phyloP scores from a whole-genome alignment of 176 grass and related monocot species.

The Oryza glumipatula region DNA sequence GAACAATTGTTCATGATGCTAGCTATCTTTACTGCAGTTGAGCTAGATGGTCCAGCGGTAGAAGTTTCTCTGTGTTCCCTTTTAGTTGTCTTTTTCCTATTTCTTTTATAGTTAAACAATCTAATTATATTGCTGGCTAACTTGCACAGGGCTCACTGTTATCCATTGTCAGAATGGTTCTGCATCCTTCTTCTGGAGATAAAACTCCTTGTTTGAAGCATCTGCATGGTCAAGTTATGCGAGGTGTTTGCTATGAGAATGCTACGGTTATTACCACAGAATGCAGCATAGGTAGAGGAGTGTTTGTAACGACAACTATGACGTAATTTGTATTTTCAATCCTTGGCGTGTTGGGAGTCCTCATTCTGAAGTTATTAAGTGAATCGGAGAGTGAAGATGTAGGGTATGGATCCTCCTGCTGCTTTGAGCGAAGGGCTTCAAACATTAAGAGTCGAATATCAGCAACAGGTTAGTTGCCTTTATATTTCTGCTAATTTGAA shows the following conservation, averaged over 20 bases:
- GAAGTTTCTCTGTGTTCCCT: slow-evolving; percentile 14
- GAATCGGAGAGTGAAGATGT: slow-evolving; percentile 30
- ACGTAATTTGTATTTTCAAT: slow-evolving; percentile 53
- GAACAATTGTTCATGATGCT: slow-evolving; percentile 68
- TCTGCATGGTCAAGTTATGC: slow-evolving; percentile 44
- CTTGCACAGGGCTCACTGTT: slow-evolving; percentile 63
- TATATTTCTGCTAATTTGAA: neutral
- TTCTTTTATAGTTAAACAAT: neutral
- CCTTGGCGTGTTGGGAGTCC: slow-evolving; percentile 52
- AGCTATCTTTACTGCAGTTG: slow-evolving; percentile 67
- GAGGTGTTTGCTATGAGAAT: slow-evolving; percentile 71
- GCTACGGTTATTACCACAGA: slow-evolving; percentile 45
- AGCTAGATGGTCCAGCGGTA: slow-evolving; percentile 74
- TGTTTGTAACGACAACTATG: slow-evolving; percentile 18
- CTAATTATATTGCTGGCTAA: slow-evolving; percentile 11
- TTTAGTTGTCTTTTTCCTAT: slow-evolving; percentile 16
- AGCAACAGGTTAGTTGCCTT: slow-evolving; percentile 54
- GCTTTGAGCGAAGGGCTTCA: slow-evolving; percentile 60
- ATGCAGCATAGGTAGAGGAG: neutral
- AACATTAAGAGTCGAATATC: slow-evolving; percentile 61
- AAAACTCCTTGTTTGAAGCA: slow-evolving; percentile 30
- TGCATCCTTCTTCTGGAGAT: slow-evolving; percentile 44
- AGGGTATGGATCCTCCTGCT: slow-evolving; percentile 86
- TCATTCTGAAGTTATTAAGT: slow-evolving; percentile 54
- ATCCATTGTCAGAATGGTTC: slow-evolving; percentile 65